phyloP scores from a whole-genome alignment of 805 yeast species.

The Candida tammaniensis region DNA sequence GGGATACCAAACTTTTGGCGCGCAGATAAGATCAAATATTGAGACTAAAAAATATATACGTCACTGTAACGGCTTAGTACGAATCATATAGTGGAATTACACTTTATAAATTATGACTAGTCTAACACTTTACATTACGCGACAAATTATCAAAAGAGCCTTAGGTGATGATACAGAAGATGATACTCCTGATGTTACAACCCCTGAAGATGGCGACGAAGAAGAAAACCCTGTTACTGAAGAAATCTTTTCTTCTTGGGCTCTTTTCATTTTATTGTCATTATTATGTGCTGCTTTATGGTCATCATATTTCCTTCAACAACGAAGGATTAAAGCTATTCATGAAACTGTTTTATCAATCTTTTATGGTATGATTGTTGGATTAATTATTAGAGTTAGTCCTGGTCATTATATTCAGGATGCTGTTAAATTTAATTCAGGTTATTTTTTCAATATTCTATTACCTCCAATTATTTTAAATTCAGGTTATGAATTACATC shows the following conservation, averaged over 20 bases:
- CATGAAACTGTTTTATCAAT: conserved; percentile 97
- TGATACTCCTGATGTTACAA: conserved; percentile 37
- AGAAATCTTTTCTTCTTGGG: conserved; percentile 97
- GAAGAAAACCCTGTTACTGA: conserved; percentile 83
- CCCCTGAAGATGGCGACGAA: conserved; percentile 52
- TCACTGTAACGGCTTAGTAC: no score
- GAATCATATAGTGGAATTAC: no score
- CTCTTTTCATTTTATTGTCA: conserved; percentile 79
- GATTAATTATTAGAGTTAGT: conserved; percentile 79
- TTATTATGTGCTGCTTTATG: conserved; percentile 85
- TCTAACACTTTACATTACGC: conserved; percentile 23
- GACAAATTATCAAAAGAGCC: conserved; percentile 32
- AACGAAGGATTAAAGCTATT: conserved; percentile 86
- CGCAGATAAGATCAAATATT: no score
- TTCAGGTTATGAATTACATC: conserved; percentile 95
- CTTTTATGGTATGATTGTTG: conserved; percentile 95
- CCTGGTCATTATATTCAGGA: conserved; percentile 98
- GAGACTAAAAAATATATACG: no score
- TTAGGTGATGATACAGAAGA: conserved; percentile 28
- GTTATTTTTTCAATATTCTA: conserved; percentile 89
- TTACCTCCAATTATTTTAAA: conserved; percentile 95
- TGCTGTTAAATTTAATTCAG: conserved; percentile 90
- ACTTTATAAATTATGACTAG: no score
- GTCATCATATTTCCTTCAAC: conserved; percentile 93
- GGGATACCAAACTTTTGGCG: no score